Evolutionary conservation across 352 stramenopile species (phyloP).

Genomic region (Phytopythium chamaehyphon): DNA sequence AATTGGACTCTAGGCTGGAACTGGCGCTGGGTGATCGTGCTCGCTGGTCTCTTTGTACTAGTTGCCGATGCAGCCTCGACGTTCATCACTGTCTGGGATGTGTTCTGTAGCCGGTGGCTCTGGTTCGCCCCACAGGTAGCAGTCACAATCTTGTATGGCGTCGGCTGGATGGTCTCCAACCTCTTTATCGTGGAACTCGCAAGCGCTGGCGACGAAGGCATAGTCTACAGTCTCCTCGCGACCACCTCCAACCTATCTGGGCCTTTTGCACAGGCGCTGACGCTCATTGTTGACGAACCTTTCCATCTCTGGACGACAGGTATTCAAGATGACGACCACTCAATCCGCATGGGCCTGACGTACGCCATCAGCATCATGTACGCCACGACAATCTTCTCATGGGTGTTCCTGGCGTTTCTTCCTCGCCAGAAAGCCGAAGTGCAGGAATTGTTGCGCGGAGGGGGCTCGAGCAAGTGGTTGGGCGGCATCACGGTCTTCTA

Average conservation of each 20-base stretch:
- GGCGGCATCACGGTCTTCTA: too few relatives aligned
- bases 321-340: slow-evolving; percentile 28
- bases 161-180: slow-evolving; percentile 49
- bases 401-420: slow-evolving; percentile 33
- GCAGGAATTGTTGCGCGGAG: too few relatives aligned
- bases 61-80: slow-evolving; percentile 32
- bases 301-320: slow-evolving; percentile 35
- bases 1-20: slow-evolving; percentile 43
- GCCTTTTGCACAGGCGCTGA: slow-evolving; percentile 44
- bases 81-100: slow-evolving; percentile 39
- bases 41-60: slow-evolving; percentile 31
- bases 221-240: slow-evolving; percentile 53
- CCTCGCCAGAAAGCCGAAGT: slow-evolving; percentile 42
- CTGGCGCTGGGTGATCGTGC: slow-evolving; percentile 39
- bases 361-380: slow-evolving; percentile 39
- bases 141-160: slow-evolving; percentile 27
- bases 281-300: slow-evolving; percentile 48
- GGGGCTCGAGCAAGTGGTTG: too few relatives aligned
- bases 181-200: slow-evolving; percentile 61
- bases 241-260: slow-evolving; percentile 42
- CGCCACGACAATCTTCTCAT: slow-evolving; percentile 31
- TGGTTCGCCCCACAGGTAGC: slow-evolving; percentile 51
- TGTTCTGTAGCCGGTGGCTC: slow-evolving; percentile 59
- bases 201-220: slow-evolving; percentile 45
- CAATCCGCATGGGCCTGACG: slow-evolving; percentile 28